Evolutionary conservation across 169 alveolate genomes (phyloP).

Genomic region (Neospora caninum): DNA sequence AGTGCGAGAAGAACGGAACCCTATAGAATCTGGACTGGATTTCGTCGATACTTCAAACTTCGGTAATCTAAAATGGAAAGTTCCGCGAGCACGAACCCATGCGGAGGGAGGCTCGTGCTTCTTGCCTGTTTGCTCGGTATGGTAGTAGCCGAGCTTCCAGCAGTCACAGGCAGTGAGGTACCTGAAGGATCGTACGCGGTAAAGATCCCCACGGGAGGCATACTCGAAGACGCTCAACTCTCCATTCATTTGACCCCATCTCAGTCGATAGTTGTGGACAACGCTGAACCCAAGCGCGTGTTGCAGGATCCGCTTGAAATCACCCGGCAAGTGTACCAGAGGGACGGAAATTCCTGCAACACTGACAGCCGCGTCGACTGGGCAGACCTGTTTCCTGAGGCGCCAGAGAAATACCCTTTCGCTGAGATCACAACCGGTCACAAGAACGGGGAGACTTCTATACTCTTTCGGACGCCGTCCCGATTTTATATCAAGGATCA

Average conservation of each 20-base stretch:
- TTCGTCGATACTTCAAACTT: too few species aligned
- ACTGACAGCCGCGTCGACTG: neutral
- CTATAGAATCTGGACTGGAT: too few species aligned
- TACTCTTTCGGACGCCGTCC: neutral
- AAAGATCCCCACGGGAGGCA: neutral
- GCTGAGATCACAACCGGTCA: neutral
- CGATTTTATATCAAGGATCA: neutral
- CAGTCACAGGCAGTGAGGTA: neutral
- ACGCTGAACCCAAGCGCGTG: neutral
- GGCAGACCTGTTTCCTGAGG: slow-evolving; percentile 26
- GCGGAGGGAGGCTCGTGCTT: neutral
- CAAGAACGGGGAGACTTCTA: neutral
- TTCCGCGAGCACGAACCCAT: neutral
- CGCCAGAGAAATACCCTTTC: slow-evolving; percentile 8
- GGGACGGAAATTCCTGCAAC: neutral
- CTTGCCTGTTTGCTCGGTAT: neutral
- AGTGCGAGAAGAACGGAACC: too few species aligned
- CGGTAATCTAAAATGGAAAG: neutral
- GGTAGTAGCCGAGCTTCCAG: neutral
- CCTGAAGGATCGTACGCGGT: neutral
- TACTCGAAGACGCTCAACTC: neutral
- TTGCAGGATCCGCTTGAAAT: slow-evolving; percentile 15
- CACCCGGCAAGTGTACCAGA: neutral
- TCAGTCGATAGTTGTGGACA: slow-evolving; percentile 2
- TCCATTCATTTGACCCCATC: neutral